Base-by-base conservation (phyloP, 2,329 filamentous ascomycete genomes). In the Drechmeria coniospora region DNA sequence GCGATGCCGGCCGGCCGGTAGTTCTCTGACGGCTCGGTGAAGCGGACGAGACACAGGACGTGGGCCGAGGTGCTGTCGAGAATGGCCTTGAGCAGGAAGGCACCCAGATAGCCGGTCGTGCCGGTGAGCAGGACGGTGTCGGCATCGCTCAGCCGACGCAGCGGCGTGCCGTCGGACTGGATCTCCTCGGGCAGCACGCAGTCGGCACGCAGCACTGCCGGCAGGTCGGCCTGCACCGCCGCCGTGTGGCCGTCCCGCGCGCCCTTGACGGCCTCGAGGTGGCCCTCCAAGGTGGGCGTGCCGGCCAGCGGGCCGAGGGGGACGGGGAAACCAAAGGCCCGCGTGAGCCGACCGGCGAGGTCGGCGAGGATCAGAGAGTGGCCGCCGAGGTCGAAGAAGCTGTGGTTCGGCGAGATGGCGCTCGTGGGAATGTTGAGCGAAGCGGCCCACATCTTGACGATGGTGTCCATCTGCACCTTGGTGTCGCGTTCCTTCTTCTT, bases 351-450 rank as follows among this genome's bases (percentile, higher is more conserved):
- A 15, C 72, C 73, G n/a, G 79, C 72, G 15, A 87, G 62, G 34
- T 83, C 76, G 1, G 80, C 80, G n/a, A 87, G 65, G 2, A 73
- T 72, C 29, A 87, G 55, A 0, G 79, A 84, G 49, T 87, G 80
- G 0, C 80, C 80, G 20, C 80, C 80, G 2, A 87, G 57, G 34
- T 86, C 80, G 45, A 86, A 87, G 51, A 87, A 87, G 47, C 74
- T 77, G 46, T 82, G 74, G 35, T 80, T 73, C 2, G 59, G 66
- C 44, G 75, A 78, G 15, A 86, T 68, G 13, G 66, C 59, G 22
- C 53, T 63, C 8, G 61, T 54, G 0, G 76, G 65, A n/a, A 77
- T 65, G 35, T 75, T 73, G 10, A 87, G 60, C 15, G 74, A 68
- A 3, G 69, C 61, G 3, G 79, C 75, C 80, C 80, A 87, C 29